Base-by-base conservation (phyloP, 2,329 filamentous ascomycete species). In the Exophiala sp. region DNA sequence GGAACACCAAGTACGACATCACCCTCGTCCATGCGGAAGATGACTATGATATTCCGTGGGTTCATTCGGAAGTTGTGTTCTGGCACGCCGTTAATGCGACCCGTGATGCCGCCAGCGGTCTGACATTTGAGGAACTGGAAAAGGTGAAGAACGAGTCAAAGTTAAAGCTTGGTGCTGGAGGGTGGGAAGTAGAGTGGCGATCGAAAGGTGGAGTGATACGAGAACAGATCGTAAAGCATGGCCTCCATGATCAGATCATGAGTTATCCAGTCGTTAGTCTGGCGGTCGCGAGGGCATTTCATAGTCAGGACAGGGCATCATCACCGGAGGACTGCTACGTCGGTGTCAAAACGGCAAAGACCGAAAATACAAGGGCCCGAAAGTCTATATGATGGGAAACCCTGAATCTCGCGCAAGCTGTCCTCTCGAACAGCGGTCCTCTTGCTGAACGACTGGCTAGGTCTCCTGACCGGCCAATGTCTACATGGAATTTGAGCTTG, bases 161-260 rank as follows among this genome's bases (percentile, higher is more conserved):
- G 59, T 63, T 62, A 3, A 67, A 73, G 21, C 63, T 78, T 5
- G 79, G 78, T 1, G 69, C 72, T 41, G 79, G 74, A 2, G 80
- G 80, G 0, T 80, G 75, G 60, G 67, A 74, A 8, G 71, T 79
- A 44, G 75, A 79, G 47, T 76, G 76, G 71, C 64, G 60, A 42
- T 78, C 76, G 0, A 55, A 65, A 8, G 81, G 81, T 1, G 55
- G 55, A 12, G 50, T 77, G 0, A 70, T 84, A n/a, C 68, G 76
- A 48, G 75, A 82, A 61, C 73, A 82, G 47, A 78, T 84, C 5
- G 54, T 80, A 4, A 80, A 79, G 64, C 75, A 77, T 59, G 81
- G 81, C 0, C 63, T 82, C 12, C 81, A 84, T 51, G 81, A 84
- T 66, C 71, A 74, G 33, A 75, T 82, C 45, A 83, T 84, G 81